Evolutionary conservation across 306 rosid genomes (phyloP), one percentile per base, ranked within the genome.

Genomic region (Datisca glomerata): DNA sequence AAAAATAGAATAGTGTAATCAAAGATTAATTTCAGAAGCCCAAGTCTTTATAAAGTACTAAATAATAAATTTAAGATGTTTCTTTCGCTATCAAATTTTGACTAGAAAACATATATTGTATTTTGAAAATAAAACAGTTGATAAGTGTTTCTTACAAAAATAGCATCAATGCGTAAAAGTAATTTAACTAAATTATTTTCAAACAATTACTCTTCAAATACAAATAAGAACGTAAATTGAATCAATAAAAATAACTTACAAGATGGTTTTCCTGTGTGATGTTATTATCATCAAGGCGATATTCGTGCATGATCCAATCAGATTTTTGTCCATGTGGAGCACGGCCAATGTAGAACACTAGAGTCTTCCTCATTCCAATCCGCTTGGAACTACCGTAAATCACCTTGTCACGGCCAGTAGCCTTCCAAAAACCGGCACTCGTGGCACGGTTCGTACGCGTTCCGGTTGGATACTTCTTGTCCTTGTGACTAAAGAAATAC

Each of bases 231-330:
- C 12, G 12, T 35, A 35, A 40, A 34, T 34, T 2, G 12, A n/a
- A 10, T 10, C 14, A 15, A 21, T 40, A 10, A 7, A 2, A 45
- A 31, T 22, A 34, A 45, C 85, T 68, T 62, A 89, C 93, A 71
- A 64, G 46, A 44, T 22, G 66, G 31, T 61, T 21, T 42, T 57
- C 57, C 2, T 3, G 36, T 60, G 12, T 34, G 6, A 31, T 48
- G n/a, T 43, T 74, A 55, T 29, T 83, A 12, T 83, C 95, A 8
- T 89, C 95, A 1, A 83, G 79, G 15, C 97, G 71, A 29, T 89
- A 89, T 43, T 89, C 97, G 44, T 89, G 97, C 95, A 89, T 89
- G 66, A 89, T 89, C 95, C 95, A 89, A 45, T 83, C 93, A 2
- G 93, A 89, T 46, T 89, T 89, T 4, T 55, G 86, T 39, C 97